phyloP scores from a whole-genome alignment of 2,329 filamentous ascomycete species.

The Talaromyces amestolkiae region DNA sequence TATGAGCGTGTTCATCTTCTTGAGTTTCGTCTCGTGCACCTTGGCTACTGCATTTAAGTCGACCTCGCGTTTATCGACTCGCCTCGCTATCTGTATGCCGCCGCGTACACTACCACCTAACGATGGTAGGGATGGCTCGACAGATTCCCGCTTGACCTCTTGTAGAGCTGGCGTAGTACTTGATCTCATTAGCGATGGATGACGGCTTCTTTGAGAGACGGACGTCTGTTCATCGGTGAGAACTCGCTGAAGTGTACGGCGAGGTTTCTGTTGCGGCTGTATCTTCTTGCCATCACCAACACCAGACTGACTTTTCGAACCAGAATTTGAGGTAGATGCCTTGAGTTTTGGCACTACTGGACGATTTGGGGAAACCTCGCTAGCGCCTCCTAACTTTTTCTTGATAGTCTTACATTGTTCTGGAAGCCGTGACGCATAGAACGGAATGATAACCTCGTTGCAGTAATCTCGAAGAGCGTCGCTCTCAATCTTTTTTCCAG shows the following conservation, averaged over 20 bases:
- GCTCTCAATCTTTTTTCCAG: conserved; percentile 38
- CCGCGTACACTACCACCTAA: conserved; percentile 39
- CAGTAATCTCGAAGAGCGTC: conserved; percentile 51
- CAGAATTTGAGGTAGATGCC: conserved; percentile 21
- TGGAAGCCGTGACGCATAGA: conserved; percentile 49
- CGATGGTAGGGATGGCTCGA: conserved; percentile 40
- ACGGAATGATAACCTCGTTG: conserved; percentile 50
- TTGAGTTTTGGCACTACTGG: conserved; percentile 31
- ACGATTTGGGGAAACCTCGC: conserved; percentile 35
- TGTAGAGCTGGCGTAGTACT: conserved; percentile 43
- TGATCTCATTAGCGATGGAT: conserved; percentile 42
- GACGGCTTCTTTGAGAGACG: conserved; percentile 30
- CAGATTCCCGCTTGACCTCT: conserved; percentile 41
- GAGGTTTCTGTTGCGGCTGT: conserved; percentile 25
- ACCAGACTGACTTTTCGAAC: conserved; percentile 32
- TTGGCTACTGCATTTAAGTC: conserved; percentile 47
- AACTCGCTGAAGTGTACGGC: conserved; percentile 46
- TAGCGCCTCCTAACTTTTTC: conserved; percentile 47
- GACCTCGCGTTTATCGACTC: conserved; percentile 49
- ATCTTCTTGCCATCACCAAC: conserved; percentile 30
- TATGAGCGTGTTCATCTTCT: conserved; percentile 45
- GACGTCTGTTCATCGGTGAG: conserved; percentile 44
- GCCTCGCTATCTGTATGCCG: conserved; percentile 46
- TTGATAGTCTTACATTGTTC: conserved; percentile 48
- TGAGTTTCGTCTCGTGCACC: conserved; percentile 46